Percentiles rank a stretch among this genome's conserved stretches.
Conservation (phyloP, 257 asterid genomes). For the Mitragyna speciosa region DNA sequence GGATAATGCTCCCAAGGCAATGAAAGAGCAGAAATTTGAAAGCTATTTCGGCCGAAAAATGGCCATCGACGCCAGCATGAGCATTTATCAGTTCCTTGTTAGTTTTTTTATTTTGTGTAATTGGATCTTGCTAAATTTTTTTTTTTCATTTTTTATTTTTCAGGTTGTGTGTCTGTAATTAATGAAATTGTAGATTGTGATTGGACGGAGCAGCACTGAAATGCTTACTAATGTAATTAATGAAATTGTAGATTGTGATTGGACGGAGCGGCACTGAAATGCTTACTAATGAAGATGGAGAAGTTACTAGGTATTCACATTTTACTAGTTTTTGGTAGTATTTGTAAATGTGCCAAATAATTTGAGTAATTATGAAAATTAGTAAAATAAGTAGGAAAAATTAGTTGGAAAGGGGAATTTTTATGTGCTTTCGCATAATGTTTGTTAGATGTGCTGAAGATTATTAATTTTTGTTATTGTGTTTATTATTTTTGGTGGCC, state of each 20-base stretch:
- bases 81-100: constrained; percentile 97
- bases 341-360: background rate
- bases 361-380: background rate
- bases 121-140: background rate
- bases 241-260: constrained; percentile 75
- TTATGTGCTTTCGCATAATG: background rate
- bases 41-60: constrained; percentile 96
- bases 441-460: background rate
- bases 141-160: no score
- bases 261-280: constrained; percentile 90
- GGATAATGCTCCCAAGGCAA: constrained; percentile 86
- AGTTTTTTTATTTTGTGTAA: constrained; percentile 12
- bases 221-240: constrained; percentile 47
- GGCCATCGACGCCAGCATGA: constrained; percentile 98
- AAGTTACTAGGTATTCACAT: constrained; percentile 71
- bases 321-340: background rate
- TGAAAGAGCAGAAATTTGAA: constrained; percentile 95
- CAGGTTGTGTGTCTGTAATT: constrained; percentile 4
- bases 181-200: constrained; percentile 72
- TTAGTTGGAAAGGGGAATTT: background rate
- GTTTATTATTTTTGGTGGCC: background rate
- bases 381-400: background rate
- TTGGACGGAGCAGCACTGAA: constrained; percentile 87
- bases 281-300: constrained; percentile 98
- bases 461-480: background rate